Evolutionary conservation across 208 protist genomes (phyloP), one percentile per base, ranked within the genome.

Genomic region (Acanthamoeba royreba): DNA sequence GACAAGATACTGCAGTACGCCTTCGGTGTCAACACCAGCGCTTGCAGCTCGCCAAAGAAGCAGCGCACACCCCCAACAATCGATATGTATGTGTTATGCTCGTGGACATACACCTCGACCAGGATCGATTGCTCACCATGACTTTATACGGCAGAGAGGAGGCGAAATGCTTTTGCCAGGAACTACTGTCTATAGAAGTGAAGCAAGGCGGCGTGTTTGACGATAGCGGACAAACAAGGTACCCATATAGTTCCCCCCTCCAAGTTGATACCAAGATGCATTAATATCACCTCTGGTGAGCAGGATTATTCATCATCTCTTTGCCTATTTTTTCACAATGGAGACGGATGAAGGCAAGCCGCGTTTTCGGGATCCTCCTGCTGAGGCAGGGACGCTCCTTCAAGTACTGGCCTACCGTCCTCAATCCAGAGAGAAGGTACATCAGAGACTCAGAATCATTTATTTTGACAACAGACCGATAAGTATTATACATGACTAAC

Each of bases 291-390:
- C 13, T 55, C 13, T 55, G 9, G 49, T 55, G 49, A 17, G 53
- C 58, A 69, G 74, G 43, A 85, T 85, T 45, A 85, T 85, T 33
- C 74, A 85, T 45, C 74, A 85, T 17, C 74, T 85, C 43, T 85
- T 85, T 33, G 46, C 74, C 25, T 85, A 40, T 1, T 85, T 85
- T 45, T 85, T 85, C 43, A 53, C 74, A 13, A 40, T 42, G 43
- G 74, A 85, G 74, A 45, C 46, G 43, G 74, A 85, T 9, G 28
- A 53, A 40, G 74, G 74, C 38, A 85, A 85, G 53, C 74, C 74
- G 9, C 74, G 74, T 17, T 85, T 85, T 33, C 38, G 74, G 25
- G 74, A 19, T 43, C 74, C 74, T 13, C 74, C 74, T 11, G n/a
- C 74, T 25, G 74, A 85, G n/a, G 74, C 74, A 25, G 74, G 74